Evolutionary conservation across 2,329 filamentous ascomycete species (phyloP), one percentile per base, ranked within the genome.

Genomic region (Monilinia laxa): DNA sequence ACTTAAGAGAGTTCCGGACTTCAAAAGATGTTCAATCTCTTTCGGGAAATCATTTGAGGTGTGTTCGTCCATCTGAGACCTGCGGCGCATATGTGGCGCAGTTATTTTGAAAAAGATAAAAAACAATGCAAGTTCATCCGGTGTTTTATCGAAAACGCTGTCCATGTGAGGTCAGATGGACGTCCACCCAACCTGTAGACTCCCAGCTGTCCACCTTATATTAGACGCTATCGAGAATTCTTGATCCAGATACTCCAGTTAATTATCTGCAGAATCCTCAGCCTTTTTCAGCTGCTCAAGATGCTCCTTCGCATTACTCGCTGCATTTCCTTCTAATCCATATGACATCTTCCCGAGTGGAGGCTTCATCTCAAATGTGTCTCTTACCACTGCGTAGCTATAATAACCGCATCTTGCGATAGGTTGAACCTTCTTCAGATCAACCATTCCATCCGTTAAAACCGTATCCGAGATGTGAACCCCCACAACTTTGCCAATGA

Each of bases 371-470:
- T 87, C 84, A 76, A 88, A 88, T 1, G 82, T 81, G 28, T 84
- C 80, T 62, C 77, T 77, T 2, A 87, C 78, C 14, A 84, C 83
- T 1, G 82, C 78, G 76, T 87, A 88, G 73, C 87, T 79, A 71
- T 83, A 84, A 73, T 88, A 88, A 20, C 85, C 85, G 72, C 82
- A 86, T 35, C 86, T 76, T 9, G 85, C 86, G 75, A 88, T 87
- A 4, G 85, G 85, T 76, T 80, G 77, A 28, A 82, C 85, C 76
- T 86, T 87, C 2, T 71, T 74, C 2, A 87, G 75, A 78, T 88
- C 85, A 51, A 88, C 73, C 65, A 80, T 79, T 0, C 84, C 84
- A 68, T 84, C 77, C 4, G 83, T 86, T 70, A 88, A 69, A 1
- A 84, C 83, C 14, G 76, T 73, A 56, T 87, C 84, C 5, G 79